Evolutionary conservation across 305 asterid genomes (phyloP), one percentile per base, ranked within the genome.

Genomic region (Solanum hybrid): DNA sequence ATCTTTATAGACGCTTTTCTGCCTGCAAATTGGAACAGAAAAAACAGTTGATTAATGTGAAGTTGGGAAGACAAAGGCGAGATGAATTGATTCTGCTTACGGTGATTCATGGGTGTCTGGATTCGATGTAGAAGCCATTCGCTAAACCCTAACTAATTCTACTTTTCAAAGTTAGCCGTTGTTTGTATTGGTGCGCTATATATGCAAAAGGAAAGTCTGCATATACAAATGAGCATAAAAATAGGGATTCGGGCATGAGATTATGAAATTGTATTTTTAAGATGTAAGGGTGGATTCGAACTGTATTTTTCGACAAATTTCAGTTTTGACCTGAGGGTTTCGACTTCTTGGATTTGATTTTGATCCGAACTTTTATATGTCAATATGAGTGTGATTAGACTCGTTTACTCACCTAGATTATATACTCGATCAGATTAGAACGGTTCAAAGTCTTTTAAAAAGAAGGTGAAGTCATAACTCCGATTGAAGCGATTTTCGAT

Each of bases 1-100:
- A 90, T 96, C 98, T 88, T 94, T 94, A 27, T 94, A 96, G 16
- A 89, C 64, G 17, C 90, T 91, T 88, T 93, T 92, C 51, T 91
- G 88, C 86, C 98, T 96, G 94, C 89, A 91, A 87, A 31, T 22
- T 13, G 7, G 40, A 84, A 2, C 14, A 26, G 60, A 7, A 17
- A 36, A 38, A 69, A 26, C 1, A 35, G 27, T 17, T 17, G 7
- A 79, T 56, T 31, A 85, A 56, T 56, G 14, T 10, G 40, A 64
- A 8, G 6, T 5, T 32, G 22, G 36, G 7, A 64, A 66, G 72
- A 64, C 26, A 37, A 76, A 87, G 40, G 40, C 4, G 46, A 60
- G 51, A 87, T 14, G 51, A 35, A 87, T 64, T 64, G 27, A 64
- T 64, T 51, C 72, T 32, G 26, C 85, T 6, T 87, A 87, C 89